These are phyloP conservation scores for Termitomyces eurrhizus DNA, from an alignment of 768 basidiomycete genomes.

Conservation along the genomic window DNA sequence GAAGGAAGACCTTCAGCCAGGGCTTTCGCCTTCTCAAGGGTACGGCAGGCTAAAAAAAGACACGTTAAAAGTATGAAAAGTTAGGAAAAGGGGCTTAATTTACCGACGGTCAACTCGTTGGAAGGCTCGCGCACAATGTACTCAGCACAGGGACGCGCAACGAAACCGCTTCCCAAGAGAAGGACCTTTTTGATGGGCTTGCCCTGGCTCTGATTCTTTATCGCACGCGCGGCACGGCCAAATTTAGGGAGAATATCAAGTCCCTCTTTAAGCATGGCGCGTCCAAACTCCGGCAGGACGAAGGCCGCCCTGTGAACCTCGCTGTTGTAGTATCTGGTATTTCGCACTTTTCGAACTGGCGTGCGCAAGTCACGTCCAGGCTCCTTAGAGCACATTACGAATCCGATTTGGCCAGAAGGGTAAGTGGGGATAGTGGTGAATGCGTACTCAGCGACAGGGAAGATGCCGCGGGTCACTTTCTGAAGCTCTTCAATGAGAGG, in stretches of 20 bases:
- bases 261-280: slow-evolving; percentile 67
- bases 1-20: slow-evolving; percentile 66
- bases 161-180: slow-evolving; percentile 91
- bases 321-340: slow-evolving; percentile 83
- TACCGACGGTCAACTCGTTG: slow-evolving; percentile 84
- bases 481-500: slow-evolving; percentile 77
- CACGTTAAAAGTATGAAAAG: neutral
- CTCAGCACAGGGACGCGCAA: slow-evolving; percentile 94
- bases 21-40: slow-evolving; percentile 68
- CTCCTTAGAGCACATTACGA: slow-evolving; percentile 84
- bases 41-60: slow-evolving; percentile 72
- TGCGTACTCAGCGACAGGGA: slow-evolving; percentile 84
- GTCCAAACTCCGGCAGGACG: slow-evolving; percentile 89
- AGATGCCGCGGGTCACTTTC: slow-evolving; percentile 64
- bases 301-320: slow-evolving; percentile 81
- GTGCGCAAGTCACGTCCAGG: slow-evolving; percentile 62
- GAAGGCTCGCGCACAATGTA: slow-evolving; percentile 80
- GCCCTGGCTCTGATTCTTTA: slow-evolving; percentile 24
- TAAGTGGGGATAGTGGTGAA: slow-evolving; percentile 98
- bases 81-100: slow-evolving; percentile 17
- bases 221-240: slow-evolving; percentile 54
- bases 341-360: slow-evolving; percentile 67
- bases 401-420: slow-evolving; percentile 97
- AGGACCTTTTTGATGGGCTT: slow-evolving; percentile 67
- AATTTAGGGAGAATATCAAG: slow-evolving; percentile 72